Evolutionary conservation across 495 filamentous ascomycete species (phyloP).

Genomic region (Aspergillus asperescens): DNA sequence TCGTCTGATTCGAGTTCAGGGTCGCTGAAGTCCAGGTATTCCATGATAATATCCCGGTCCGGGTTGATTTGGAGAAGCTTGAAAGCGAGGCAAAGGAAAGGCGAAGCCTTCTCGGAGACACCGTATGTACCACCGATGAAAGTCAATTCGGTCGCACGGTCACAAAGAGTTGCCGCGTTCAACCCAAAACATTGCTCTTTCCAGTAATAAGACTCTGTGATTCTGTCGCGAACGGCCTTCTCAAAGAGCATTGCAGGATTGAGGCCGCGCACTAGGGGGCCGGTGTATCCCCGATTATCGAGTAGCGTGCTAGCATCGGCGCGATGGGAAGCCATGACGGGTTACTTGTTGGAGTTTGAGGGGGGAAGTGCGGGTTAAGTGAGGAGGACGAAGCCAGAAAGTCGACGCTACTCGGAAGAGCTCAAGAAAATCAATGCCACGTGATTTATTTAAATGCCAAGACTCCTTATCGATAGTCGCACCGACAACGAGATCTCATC

Average conservation of each 20-base stretch:
- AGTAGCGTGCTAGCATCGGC: constrained; percentile 72
- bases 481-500: constrained; percentile 29
- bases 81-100: constrained; percentile 91
- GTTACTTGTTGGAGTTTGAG: background rate
- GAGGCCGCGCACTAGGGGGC: constrained; percentile 65
- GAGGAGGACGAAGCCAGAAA: background rate
- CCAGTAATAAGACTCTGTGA: constrained; percentile 92
- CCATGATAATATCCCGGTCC: constrained; percentile 67
- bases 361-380: background rate
- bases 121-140: constrained; percentile 84
- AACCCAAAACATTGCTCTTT: constrained; percentile 97
- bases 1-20: constrained; percentile 34
- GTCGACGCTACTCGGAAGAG: background rate
- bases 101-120: constrained; percentile 72
- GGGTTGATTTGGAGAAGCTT: constrained; percentile 90
- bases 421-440: constrained; percentile 7
- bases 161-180: constrained; percentile 83
- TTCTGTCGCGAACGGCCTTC: constrained; percentile 88
- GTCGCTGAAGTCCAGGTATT: constrained; percentile 64
- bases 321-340: constrained; percentile 48
- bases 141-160: constrained; percentile 80
- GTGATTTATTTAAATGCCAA: constrained; percentile 20
- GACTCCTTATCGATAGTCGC: constrained; percentile 44
- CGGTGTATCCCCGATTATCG: constrained; percentile 71
- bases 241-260: constrained; percentile 89